A percentile compares a stretch with the other conserved stretches of the same genome.
Evolutionary conservation across 116 monocot species (phyloP).

Genomic region (Iris pallida): DNA sequence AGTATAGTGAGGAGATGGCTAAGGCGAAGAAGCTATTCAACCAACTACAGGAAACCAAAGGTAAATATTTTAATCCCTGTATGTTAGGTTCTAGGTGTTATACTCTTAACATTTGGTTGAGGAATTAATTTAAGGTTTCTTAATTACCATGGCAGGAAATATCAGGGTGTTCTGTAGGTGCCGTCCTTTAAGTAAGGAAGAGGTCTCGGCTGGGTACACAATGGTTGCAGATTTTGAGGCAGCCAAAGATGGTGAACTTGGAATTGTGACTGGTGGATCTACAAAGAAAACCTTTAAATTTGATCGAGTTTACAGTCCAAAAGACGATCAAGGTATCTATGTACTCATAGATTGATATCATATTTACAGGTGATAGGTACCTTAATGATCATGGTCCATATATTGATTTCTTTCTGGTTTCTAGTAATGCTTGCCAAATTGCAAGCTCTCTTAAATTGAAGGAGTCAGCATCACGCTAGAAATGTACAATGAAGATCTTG

Average conservation of each 20-base stretch:
- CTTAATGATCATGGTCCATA: no score
- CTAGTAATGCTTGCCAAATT: no score
- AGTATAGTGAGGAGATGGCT: conserved; percentile 64
- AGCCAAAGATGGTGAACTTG: conserved; percentile 76
- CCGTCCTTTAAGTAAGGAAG: conserved; percentile 73
- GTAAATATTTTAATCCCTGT: conserved; percentile 13
- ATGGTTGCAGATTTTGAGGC: conserved; percentile 68
- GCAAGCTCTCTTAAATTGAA: no score
- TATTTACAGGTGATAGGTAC: no score
- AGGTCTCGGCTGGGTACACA: conserved; percentile 41
- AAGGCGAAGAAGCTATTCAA: conserved; percentile 72
- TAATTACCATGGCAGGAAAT: conserved; percentile 53
- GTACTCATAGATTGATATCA: no score
- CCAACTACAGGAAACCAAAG: conserved; percentile 83
- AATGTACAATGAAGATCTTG: no score
- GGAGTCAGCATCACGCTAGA: no score
- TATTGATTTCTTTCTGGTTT: no score
- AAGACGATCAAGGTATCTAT: conserved; percentile 57
- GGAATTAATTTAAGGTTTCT: not conserved
- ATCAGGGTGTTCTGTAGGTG: conserved; percentile 91
- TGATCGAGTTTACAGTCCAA: conserved; percentile 73
- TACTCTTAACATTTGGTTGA: not conserved
- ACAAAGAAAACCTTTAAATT: conserved; percentile 74
- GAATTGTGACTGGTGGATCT: conserved; percentile 39
- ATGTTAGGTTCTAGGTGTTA: not conserved